Base-by-base conservation (phyloP, 129 eudicot species). In the Escallonia rubra region DNA sequence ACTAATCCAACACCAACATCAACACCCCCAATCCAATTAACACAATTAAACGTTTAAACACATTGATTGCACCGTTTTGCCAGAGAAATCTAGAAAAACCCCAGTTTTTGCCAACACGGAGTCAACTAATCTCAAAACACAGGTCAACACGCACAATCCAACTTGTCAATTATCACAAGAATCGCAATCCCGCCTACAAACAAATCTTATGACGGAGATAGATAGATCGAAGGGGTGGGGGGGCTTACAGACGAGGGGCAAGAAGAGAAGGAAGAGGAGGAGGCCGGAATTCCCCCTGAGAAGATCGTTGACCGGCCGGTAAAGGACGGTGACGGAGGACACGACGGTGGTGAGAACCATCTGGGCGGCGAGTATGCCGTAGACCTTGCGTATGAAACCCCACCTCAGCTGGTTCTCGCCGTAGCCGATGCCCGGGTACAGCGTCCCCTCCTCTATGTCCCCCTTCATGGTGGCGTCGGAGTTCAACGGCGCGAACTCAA, bases 341-440 rank as follows among this genome's bases (percentile, higher is more conserved):
- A 89, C 87, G 41, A 78, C 61, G 61, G 97, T 87, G 70, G 99
- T 94, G 5, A 94, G 65, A 16, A 90, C 70, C 87, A 94, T 76
- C 85, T 89, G 99, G 2, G 92, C 90, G 41, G 96, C 76, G 65
- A 93, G 83, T 60, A 94, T 94, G 0, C 93, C 95, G 82, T 94
- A 94, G 6, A 94, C 99, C 63, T 94, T 94, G 76, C 93, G 97
- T 56, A 94, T 94, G 76, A 94, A 94, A 0, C 97, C 99, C 99
- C 99, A 90, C 45, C 97, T 93, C 40, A 94, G 93, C 75, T 79
- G 76, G 42, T 87, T 94, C 66, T 94, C 99, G 9, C 93, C 99
- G 71, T 76, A 63, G 64, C 92, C 84, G 51, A 94, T 71, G 0
- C 99, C 97, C 6, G 99, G 99, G 60, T 94, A 94, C 7, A 94